phyloP scores from a whole-genome alignment of 257 asterid species.

The Solanum verrucosum region DNA sequence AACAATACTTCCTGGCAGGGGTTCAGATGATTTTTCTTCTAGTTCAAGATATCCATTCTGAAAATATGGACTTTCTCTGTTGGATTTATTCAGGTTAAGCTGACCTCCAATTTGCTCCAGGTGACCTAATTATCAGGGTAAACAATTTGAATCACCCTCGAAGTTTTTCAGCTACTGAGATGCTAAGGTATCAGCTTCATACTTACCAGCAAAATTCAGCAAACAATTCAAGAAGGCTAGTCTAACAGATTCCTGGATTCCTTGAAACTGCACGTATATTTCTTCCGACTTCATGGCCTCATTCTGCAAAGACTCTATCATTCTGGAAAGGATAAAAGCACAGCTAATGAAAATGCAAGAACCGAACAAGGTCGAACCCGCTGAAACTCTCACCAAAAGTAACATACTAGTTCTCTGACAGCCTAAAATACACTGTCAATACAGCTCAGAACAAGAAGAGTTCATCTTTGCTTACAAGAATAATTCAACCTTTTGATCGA shows the following conservation, averaged over 20 bases:
- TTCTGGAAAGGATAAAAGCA: slow-evolving; percentile 40
- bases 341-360: not conserved
- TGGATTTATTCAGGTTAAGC: slow-evolving; percentile 46
- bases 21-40: slow-evolving; percentile 46
- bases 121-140: slow-evolving; percentile 47
- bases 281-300: slow-evolving; percentile 80
- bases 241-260: slow-evolving; percentile 86
- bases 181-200: not conserved
- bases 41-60: slow-evolving; percentile 63
- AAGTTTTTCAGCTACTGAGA: not conserved
- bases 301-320: slow-evolving; percentile 67
- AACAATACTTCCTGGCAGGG: slow-evolving; percentile 70
- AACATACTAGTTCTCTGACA: not conserved
- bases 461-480: not conserved
- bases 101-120: slow-evolving; percentile 70
- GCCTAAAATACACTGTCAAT: not conserved
- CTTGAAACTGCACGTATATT: slow-evolving; percentile 66
- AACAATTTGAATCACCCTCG: not conserved
- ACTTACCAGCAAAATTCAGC: slow-evolving; percentile 83
- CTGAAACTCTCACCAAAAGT: not conserved
- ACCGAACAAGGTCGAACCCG: not conserved
- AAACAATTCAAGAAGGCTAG: slow-evolving; percentile 83
- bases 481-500: not conserved
- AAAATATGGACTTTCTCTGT: slow-evolving; percentile 35
- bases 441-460: not conserved